phyloP scores from a whole-genome alignment of 192 early-diverging fungal species.

The Coemansia sp. region DNA sequence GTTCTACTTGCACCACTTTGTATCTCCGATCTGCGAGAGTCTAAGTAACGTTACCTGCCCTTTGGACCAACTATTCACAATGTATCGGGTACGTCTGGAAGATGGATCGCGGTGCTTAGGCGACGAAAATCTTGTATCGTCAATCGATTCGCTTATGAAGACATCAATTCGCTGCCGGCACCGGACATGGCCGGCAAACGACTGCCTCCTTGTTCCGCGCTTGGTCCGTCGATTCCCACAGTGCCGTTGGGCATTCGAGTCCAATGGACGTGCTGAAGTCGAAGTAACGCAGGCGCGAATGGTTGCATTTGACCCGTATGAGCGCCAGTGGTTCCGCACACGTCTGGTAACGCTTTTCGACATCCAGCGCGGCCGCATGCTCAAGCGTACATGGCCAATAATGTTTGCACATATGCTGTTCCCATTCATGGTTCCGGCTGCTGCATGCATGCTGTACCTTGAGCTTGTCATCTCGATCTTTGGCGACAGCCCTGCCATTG shows the following conservation, averaged over 20 bases:
- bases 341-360: constrained; percentile 43
- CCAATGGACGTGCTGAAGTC: constrained; percentile 44
- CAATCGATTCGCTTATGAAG: constrained; percentile 45
- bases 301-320: constrained; percentile 37
- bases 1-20: constrained; percentile 48
- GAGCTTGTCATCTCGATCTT: constrained; percentile 50
- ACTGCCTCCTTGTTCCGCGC: constrained; percentile 46
- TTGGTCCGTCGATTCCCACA: constrained; percentile 34
- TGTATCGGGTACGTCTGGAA: constrained; percentile 43
- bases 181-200: constrained; percentile 49
- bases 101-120: constrained; percentile 38
- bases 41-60: constrained; percentile 32
- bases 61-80: constrained; percentile 45
- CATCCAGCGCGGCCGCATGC: constrained; percentile 32
- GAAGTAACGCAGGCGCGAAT: constrained; percentile 21
- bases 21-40: constrained; percentile 47
- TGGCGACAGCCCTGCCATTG: constrained; percentile 47
- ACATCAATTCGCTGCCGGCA: constrained; percentile 38
- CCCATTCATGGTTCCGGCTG: constrained; percentile 39
- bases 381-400: constrained; percentile 29
- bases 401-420: constrained; percentile 37
- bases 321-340: constrained; percentile 52
- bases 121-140: constrained; percentile 39
- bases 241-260: constrained; percentile 46
- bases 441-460: constrained; percentile 51